Percentiles rank a stretch among this genome's conserved stretches.
phyloP scores from a whole-genome alignment of 768 basidiomycete genomes.

The Suillus alpinus region DNA sequence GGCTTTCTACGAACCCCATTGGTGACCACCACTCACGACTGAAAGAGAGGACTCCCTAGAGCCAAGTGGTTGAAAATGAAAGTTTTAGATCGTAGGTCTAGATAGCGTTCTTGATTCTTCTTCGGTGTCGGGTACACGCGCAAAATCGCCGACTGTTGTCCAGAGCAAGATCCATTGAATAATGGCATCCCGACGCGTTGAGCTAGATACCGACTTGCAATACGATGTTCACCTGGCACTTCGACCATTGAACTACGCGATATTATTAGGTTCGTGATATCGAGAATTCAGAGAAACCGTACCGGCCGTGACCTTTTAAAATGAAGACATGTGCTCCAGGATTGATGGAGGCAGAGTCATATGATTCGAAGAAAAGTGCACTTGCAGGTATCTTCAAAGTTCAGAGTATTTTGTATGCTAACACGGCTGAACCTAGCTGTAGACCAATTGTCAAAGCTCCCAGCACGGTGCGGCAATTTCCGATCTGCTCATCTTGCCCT shows the following conservation, averaged over 20 bases:
- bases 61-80: slow-evolving; percentile 86
- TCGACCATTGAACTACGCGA: slow-evolving; percentile 86
- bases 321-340: too few relatives aligned
- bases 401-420: too few relatives aligned
- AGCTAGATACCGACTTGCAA: slow-evolving; percentile 53
- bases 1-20: slow-evolving; percentile 54
- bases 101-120: slow-evolving; percentile 74
- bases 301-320: too few relatives aligned
- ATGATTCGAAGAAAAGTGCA: too few relatives aligned
- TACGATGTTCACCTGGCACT: slow-evolving; percentile 71
- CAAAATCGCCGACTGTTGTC: slow-evolving; percentile 81
- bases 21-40: slow-evolving; percentile 11
- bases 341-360: too few relatives aligned
- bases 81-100: slow-evolving; percentile 78
- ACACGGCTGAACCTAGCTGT: too few relatives aligned
- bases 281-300: too few relatives aligned
- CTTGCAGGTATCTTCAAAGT: too few relatives aligned
- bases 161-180: slow-evolving; percentile 27
- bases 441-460: too few relatives aligned
- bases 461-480: too few relatives aligned
- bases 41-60: slow-evolving; percentile 50
- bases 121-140: slow-evolving; percentile 44
- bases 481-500: too few relatives aligned
- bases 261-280: too few relatives aligned
- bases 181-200: neutral